Base-by-base conservation (phyloP, 2,329 filamentous ascomycete species). In the Diaporthe aspalathi region DNA sequence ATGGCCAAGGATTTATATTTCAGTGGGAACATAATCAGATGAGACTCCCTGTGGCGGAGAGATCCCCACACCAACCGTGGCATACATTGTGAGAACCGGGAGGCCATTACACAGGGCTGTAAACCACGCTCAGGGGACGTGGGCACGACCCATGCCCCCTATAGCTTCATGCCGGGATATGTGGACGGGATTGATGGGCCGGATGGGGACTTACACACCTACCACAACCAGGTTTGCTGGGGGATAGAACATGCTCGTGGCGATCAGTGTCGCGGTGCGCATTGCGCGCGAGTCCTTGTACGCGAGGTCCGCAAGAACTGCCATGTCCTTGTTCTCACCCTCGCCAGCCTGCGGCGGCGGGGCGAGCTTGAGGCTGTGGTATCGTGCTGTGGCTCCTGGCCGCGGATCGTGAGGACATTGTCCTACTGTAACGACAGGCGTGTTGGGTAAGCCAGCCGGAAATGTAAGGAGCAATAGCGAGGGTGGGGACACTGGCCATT, bases 161-260 rank as follows among this genome's bases (percentile, higher is more conserved):
- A n/a, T n/a, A n/a, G n/a, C n/a, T n/a, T n/a, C n/a, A n/a, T n/a
- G n/a, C n/a, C n/a, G n/a, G n/a, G 20, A 60, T 4, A 14, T 16
- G 7, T 3, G 7, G 16, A 9, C 0, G 22, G 4, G 29, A 40
- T 24, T 2, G 5, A 38, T 24, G 9, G 7, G n/a, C 0, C 24
- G 66, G 20, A n/a, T 40, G 24, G 32, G 29, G n/a, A n/a, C n/a
- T n/a, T n/a, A 22, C 4, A 60, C 50, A 45, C 38, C n/a, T n/a
- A 67, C 65, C 65, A 67, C 56, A 17, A 67, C 65, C 9, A 67
- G 27, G 20, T 67, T 67, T 5, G 65, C 50, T 9, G 65, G 65
- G 32, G 56, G 65, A 17, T 67, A 67, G 35, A 67, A 56, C 65
- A 67, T 67, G n/a, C n/a, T n/a, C n/a, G n/a, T n/a, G n/a, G 65